Percentiles rank a stretch among this genome's conserved stretches.
These are phyloP conservation scores for Cladosporium colombiae DNA, from an alignment of 2,329 filamentous ascomycete genomes.

Conservation along the genomic window DNA sequence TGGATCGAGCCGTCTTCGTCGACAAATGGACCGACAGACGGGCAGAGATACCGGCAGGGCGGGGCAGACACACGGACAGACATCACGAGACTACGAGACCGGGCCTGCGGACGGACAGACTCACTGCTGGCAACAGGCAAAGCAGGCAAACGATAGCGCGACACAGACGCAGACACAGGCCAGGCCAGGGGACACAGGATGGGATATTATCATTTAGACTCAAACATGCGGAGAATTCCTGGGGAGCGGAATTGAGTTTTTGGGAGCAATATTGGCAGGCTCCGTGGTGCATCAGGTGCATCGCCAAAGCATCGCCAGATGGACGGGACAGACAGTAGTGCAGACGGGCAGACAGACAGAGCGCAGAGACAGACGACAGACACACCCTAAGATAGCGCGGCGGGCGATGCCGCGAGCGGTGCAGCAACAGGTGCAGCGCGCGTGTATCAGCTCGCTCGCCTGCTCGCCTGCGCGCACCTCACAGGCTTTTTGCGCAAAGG, in stretches of 20 bases:
- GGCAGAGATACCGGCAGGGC: too few species aligned
- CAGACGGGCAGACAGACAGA: not conserved
- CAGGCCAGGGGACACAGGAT: not conserved
- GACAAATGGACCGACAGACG: not conserved
- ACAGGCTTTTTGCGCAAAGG: not conserved
- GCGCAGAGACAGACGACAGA: not conserved
- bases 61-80: not conserved
- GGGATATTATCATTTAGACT: not conserved
- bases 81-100: not conserved
- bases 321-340: not conserved
- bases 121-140: not conserved
- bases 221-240: conserved; percentile 11
- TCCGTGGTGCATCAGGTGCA: not conserved
- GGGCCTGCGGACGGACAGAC: not conserved
- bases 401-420: not conserved
- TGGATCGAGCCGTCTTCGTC: not conserved
- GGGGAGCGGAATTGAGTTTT: conserved; percentile 14
- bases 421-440: conserved; percentile 6
- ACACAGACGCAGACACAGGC: not conserved
- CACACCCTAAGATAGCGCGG: not conserved
- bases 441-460: conserved; percentile 7
- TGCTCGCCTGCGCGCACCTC: conserved; percentile 13
- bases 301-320: conserved; percentile 13
- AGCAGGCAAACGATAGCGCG: not conserved
- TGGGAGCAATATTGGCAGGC: not conserved